Percentiles rank a stretch among this genome's conserved stretches.
These are phyloP conservation scores for Syzygium jambos DNA, from an alignment of 345 rosid genomes.

Conservation along the genomic window DNA sequence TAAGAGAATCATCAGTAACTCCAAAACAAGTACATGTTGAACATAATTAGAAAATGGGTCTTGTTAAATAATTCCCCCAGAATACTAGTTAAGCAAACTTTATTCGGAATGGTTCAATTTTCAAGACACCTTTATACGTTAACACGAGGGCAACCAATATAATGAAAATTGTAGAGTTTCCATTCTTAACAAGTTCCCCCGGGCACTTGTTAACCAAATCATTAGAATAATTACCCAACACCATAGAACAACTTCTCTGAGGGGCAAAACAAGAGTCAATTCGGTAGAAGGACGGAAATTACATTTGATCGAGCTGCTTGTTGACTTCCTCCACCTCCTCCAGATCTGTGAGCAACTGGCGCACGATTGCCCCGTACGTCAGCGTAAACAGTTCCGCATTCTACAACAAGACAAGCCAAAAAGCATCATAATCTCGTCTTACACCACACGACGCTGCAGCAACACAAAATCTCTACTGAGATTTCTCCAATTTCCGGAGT, in stretches of 20 bases:
- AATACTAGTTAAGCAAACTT: neutral
- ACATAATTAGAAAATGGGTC: neutral
- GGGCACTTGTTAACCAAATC: neutral
- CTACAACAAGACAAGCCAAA: constrained; percentile 17
- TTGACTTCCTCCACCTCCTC: constrained; percentile 98
- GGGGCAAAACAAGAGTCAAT: neutral
- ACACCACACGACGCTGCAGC: neutral
- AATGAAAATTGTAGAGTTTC: neutral
- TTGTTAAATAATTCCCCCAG: neutral
- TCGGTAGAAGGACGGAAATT: neutral
- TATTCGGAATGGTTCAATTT: neutral
- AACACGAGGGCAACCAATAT: neutral
- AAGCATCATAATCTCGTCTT: neutral
- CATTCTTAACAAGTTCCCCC: neutral
- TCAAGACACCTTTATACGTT: neutral
- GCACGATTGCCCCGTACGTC: constrained; percentile 87
- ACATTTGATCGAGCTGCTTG: constrained; percentile 99
- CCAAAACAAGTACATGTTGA: neutral
- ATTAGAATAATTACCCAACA: neutral
- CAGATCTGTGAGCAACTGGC: constrained; percentile 85
- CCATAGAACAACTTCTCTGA: neutral
- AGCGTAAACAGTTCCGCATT: constrained; percentile 89
- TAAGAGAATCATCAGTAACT: neutral
- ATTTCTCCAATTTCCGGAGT: neutral
- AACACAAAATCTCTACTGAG: neutral